Evolutionary conservation across 1,139 yeast species (phyloP).

Genomic region (Blastobotrys apis): DNA sequence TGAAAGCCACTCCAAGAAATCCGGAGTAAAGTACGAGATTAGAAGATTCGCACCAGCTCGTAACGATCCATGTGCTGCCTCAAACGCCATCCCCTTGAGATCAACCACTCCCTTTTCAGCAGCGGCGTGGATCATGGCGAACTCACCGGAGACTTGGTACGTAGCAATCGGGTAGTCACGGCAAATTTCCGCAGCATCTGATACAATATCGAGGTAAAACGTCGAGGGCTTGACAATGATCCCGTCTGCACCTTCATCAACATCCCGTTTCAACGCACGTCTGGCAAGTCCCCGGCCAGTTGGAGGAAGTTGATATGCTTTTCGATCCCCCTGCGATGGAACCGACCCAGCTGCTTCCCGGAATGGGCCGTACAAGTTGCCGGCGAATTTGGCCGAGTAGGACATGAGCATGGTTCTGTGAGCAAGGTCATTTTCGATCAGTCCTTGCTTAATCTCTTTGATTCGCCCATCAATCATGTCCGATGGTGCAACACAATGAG

Average conservation of each 20-base stretch:
- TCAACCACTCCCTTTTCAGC: conserved; percentile 94
- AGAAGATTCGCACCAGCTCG: conserved; percentile 95
- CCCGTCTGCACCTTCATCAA: conserved; percentile 93
- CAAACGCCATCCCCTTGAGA: conserved; percentile 84
- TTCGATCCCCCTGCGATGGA: conserved; percentile 89
- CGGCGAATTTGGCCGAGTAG: conserved; percentile 90
- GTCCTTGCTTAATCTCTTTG: conserved; percentile 78
- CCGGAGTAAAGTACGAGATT: conserved; percentile 92
- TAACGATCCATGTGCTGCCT: conserved; percentile 82
- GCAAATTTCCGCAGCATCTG: conserved; percentile 82
- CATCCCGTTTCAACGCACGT: conserved; percentile 80
- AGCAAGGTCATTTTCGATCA: conserved; percentile 78
- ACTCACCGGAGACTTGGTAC: conserved; percentile 96
- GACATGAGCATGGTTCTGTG: conserved; percentile 89
- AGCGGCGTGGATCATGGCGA: conserved; percentile 97
- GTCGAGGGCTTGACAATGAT: conserved; percentile 96
- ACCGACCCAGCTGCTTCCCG: conserved; percentile 94
- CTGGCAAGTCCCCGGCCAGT: conserved; percentile 93
- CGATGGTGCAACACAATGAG: conserved; percentile 92
- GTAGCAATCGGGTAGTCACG: conserved; percentile 86
- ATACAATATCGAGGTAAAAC: conserved; percentile 83
- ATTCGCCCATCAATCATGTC: conserved; percentile 98
- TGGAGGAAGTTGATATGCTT: conserved; percentile 87
- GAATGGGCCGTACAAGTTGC: conserved; percentile 92
- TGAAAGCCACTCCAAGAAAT: conserved; percentile 83